Conservation (phyloP, 441 rosid species). For the Geranium incanum region DNA sequence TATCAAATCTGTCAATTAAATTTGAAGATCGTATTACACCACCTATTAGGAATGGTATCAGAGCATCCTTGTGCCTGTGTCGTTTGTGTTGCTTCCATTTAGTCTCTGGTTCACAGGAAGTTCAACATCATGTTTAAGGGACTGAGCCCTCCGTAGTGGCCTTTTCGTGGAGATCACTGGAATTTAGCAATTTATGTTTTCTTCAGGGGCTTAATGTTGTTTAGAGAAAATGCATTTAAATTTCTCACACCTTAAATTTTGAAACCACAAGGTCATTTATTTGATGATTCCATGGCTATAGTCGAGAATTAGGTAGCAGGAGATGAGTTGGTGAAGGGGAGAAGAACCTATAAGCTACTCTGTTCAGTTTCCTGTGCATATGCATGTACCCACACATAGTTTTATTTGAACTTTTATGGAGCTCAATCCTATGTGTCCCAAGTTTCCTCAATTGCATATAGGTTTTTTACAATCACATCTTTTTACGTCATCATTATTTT, state of each 20-base stretch:
- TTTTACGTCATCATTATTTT: neutral
- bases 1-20: neutral
- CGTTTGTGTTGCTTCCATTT: neutral
- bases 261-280: neutral
- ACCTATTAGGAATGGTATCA: neutral
- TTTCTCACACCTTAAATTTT: neutral
- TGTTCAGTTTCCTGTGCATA: neutral
- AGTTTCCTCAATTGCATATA: neutral
- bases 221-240: neutral
- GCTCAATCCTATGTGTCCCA: neutral
- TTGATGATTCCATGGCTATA: neutral
- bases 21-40: neutral
- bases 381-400: neutral
- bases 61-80: neutral
- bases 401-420: neutral
- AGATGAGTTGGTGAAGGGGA: neutral
- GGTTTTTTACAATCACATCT: neutral
- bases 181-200: neutral
- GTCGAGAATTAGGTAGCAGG: neutral
- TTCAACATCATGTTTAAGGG: slow-evolving; percentile 6
- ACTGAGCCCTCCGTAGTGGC: slow-evolving; percentile 7
- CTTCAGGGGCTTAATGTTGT: slow-evolving; percentile 4
- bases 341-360: neutral
- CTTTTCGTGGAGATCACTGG: neutral
- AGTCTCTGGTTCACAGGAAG: neutral